These are phyloP conservation scores for Pseudohalonectria lignicola DNA, from an alignment of 2,329 filamentous ascomycete species.

Conservation along the genomic window DNA sequence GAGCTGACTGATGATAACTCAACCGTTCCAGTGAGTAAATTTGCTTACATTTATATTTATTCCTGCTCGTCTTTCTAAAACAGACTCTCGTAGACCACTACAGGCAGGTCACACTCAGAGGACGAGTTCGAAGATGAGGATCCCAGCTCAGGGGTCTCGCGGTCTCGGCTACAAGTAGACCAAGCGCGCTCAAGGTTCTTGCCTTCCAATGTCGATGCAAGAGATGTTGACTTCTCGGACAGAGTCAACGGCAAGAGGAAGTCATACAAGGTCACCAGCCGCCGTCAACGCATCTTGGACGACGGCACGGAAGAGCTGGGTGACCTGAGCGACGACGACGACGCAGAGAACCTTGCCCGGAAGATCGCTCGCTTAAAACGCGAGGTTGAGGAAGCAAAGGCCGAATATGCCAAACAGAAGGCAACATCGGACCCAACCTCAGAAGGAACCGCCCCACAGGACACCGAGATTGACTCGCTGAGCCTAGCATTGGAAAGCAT, in stretches of 20 bases:
- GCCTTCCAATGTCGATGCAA: conserved; percentile 63
- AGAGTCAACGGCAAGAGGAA: conserved; percentile 72
- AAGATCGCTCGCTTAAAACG: conserved; percentile 74
- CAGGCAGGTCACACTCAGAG: conserved; percentile 46
- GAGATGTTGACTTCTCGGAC: conserved; percentile 80
- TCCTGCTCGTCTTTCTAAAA: background rate
- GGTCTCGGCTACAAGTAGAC: conserved; percentile 63
- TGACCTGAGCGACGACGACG: conserved; percentile 67
- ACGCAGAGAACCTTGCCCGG: conserved; percentile 62
- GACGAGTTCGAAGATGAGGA: conserved; percentile 54
- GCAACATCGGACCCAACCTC: conserved; percentile 33
- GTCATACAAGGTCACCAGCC: conserved; percentile 68
- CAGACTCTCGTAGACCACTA: conserved; percentile 47
- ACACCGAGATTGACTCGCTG: conserved; percentile 47
- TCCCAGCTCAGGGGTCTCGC: conserved; percentile 58
- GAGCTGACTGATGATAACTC: conserved; percentile 85
- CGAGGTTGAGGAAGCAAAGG: conserved; percentile 68
- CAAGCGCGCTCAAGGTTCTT: conserved; percentile 74
- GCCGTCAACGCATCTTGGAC: conserved; percentile 50
- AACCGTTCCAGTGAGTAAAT: conserved; percentile 58
- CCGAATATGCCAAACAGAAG: conserved; percentile 46
- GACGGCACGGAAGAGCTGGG: conserved; percentile 58
- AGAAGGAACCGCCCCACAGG: background rate
- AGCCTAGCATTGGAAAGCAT: conserved; percentile 64
- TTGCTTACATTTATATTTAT: background rate